Evolutionary conservation across 169 alveolate genomes (phyloP).

Genomic region (Theileria parva): DNA sequence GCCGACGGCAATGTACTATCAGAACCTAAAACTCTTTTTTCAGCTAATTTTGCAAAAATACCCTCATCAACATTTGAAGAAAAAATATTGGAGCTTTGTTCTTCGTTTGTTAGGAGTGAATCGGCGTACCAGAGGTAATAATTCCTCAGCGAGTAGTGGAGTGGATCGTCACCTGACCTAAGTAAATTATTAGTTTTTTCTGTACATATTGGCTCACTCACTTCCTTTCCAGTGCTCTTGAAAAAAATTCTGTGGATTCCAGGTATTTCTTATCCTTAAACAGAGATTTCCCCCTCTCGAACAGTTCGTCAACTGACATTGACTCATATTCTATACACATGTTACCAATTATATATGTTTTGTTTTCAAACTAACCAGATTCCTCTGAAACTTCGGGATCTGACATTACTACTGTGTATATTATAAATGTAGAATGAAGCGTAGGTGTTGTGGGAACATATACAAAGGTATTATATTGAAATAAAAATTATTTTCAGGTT

Average conservation of each 20-base stretch:
- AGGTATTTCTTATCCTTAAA: slow-evolving; percentile 47
- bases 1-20: slow-evolving; percentile 45
- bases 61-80: slow-evolving; percentile 37
- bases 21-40: slow-evolving; percentile 9
- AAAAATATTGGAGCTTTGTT: slow-evolving; percentile 51
- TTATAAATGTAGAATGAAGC: neutral
- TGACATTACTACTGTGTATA: slow-evolving; percentile 4
- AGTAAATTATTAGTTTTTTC: neutral
- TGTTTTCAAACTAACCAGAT: slow-evolving; percentile 6
- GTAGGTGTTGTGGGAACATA: slow-evolving; percentile 5
- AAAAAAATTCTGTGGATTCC: slow-evolving; percentile 63
- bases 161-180: slow-evolving; percentile 54
- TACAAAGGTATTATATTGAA: neutral
- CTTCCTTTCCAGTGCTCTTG: slow-evolving; percentile 60
- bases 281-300: slow-evolving; percentile 32
- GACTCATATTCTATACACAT: slow-evolving; percentile 33
- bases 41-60: neutral
- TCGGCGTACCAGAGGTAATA: slow-evolving; percentile 71
- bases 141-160: slow-evolving; percentile 30
- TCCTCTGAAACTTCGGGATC: slow-evolving; percentile 28
- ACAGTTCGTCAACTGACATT: slow-evolving; percentile 53
- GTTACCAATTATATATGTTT: neutral
- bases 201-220: neutral
- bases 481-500: neutral
- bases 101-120: slow-evolving; percentile 65